These are phyloP conservation scores for Syzygium oleosum DNA, from an alignment of 345 rosid species.

Conservation along the genomic window DNA sequence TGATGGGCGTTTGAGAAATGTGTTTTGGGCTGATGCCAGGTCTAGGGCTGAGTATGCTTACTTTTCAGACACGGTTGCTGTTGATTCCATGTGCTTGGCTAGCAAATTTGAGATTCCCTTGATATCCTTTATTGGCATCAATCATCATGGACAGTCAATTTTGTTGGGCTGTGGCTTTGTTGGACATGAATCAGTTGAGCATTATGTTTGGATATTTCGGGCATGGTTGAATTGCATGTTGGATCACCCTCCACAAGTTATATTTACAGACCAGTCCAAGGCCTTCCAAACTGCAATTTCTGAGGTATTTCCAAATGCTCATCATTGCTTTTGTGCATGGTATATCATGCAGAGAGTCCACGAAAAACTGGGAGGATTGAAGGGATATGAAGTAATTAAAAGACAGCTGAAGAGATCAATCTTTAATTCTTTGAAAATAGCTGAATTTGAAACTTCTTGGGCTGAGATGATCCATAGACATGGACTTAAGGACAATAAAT, in stretches of 20 bases:
- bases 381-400: conserved; percentile 34
- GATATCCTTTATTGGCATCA: conserved; percentile 42
- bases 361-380: conserved; percentile 42
- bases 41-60: conserved; percentile 27
- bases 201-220: conserved; percentile 40
- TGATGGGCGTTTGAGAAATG: conserved; percentile 34
- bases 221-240: conserved; percentile 52
- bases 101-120: conserved; percentile 44
- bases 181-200: conserved; percentile 37
- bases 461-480: conserved; percentile 26
- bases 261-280: conserved; percentile 43
- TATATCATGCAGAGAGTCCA: conserved; percentile 44
- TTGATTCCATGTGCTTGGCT: conserved; percentile 40
- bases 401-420: conserved; percentile 30
- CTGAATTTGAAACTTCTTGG: conserved; percentile 45
- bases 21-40: conserved; percentile 51
- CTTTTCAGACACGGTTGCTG: conserved; percentile 32
- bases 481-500: conserved; percentile 36
- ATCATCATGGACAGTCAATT: conserved; percentile 41
- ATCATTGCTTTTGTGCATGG: conserved; percentile 31
- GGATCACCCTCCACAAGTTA: conserved; percentile 33
- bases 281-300: conserved; percentile 33
- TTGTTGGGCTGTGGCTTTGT: conserved; percentile 49
- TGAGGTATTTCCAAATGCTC: conserved; percentile 36
- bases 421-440: conserved; percentile 32